These are phyloP conservation scores for Hypseocharis bilobata DNA, from an alignment of 441 rosid species.

Conservation along the genomic window DNA sequence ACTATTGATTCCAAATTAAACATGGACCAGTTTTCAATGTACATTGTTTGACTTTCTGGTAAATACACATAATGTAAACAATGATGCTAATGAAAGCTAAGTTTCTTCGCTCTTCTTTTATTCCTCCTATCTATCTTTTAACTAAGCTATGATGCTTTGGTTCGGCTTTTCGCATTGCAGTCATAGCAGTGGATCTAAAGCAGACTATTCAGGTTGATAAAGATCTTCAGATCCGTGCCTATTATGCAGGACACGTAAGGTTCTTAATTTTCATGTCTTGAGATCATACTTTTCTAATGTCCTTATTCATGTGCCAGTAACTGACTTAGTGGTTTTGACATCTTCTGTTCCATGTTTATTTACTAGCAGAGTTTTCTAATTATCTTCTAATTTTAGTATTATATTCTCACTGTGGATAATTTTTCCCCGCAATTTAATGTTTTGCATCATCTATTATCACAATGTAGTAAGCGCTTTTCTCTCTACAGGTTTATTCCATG, in stretches of 20 bases:
- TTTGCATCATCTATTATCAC: slow-evolving; percentile 1
- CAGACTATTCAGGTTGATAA: slow-evolving; percentile 80
- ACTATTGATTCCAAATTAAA: not conserved
- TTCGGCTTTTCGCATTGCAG: slow-evolving; percentile 33
- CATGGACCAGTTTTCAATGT: not conserved
- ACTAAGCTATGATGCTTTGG: not conserved
- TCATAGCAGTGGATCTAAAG: slow-evolving; percentile 78
- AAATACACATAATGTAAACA: not conserved
- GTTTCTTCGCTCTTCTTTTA: not conserved
- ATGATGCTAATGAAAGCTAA: not conserved
- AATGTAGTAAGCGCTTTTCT: slow-evolving; percentile 4
- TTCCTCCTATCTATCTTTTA: not conserved
- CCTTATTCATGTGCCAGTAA: slow-evolving; percentile 8
- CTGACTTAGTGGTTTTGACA: not conserved
- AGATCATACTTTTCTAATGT: slow-evolving; percentile 2
- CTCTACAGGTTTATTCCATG: not conserved
- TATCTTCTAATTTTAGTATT: too few relatives aligned
- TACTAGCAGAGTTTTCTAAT: too few relatives aligned
- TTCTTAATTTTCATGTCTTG: slow-evolving; percentile 12
- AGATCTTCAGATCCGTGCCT: slow-evolving; percentile 85
- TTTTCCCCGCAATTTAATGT: not conserved
- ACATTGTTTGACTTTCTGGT: not conserved
- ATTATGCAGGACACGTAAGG: slow-evolving; percentile 93
- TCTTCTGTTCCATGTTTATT: not conserved
- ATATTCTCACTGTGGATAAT: not conserved